phyloP scores from a whole-genome alignment of 2,329 filamentous ascomycete genomes.

The Claviceps arundinis region DNA sequence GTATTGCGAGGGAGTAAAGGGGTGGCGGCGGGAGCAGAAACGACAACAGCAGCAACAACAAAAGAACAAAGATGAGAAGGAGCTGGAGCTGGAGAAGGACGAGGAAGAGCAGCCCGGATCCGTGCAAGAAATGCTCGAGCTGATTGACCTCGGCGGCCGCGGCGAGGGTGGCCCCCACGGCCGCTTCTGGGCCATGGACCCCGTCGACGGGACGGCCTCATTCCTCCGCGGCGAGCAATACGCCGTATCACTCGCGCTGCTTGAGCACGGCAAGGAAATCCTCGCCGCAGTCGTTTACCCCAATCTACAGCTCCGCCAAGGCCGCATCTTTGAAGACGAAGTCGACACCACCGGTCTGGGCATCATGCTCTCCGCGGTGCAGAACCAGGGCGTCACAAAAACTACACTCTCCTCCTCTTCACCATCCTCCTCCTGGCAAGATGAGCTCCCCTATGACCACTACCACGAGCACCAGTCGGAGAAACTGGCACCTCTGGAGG shows the following conservation, averaged over 20 bases:
- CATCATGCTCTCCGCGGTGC: constrained; percentile 21
- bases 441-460: constrained; percentile 6
- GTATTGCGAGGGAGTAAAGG: constrained; percentile 21
- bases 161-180: constrained; percentile 23
- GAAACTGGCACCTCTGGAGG: constrained; percentile 9
- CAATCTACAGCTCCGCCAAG: constrained; percentile 32
- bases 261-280: constrained; percentile 42
- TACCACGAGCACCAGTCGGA: constrained; percentile 1
- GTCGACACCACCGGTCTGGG: constrained; percentile 22
- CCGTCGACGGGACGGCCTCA: constrained; percentile 50
- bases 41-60: neutral
- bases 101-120: neutral
- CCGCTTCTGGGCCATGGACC: constrained; percentile 49
- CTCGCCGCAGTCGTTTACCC: constrained; percentile 50
- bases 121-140: constrained; percentile 42
- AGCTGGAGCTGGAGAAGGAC: neutral
- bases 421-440: neutral
- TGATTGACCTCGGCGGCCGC: constrained; percentile 44
- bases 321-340: constrained; percentile 21
- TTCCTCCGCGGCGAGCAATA: constrained; percentile 51
- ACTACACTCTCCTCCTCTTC: constrained; percentile 11
- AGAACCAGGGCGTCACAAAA: constrained; percentile 18
- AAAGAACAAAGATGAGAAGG: neutral
- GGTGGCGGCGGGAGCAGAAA: constrained; percentile 1
- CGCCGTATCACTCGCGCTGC: constrained; percentile 44